Percentiles rank a stretch among this genome's conserved stretches.
Conservation (phyloP, 2,329 filamentous ascomycete genomes). For the Lachnellula subtilissima region DNA sequence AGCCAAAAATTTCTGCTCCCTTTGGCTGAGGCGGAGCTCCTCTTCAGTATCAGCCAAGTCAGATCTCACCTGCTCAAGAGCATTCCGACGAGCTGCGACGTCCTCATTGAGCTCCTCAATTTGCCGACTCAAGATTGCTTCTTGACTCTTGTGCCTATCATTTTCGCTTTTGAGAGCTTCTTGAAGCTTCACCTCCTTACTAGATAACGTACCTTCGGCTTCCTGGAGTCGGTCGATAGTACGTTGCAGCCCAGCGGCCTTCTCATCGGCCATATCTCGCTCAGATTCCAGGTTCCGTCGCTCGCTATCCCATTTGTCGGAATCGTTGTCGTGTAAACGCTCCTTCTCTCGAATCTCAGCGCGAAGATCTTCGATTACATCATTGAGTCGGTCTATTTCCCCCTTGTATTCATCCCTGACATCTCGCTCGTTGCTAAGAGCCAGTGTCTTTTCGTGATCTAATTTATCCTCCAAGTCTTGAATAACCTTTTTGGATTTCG, state of each 20-base stretch:
- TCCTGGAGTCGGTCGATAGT: constrained; percentile 67
- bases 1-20: constrained; percentile 56
- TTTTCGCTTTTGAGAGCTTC: constrained; percentile 66
- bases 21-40: constrained; percentile 63
- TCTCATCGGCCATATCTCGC: constrained; percentile 62
- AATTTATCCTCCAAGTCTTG: constrained; percentile 45
- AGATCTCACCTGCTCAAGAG: constrained; percentile 59
- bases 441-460: constrained; percentile 36
- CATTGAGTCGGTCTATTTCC: constrained; percentile 49
- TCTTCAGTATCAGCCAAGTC: constrained; percentile 64
- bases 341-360: constrained; percentile 64
- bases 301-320: constrained; percentile 67
- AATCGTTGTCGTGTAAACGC: constrained; percentile 64
- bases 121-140: constrained; percentile 65
- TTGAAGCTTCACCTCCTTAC: constrained; percentile 63
- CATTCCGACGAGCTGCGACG: constrained; percentile 60
- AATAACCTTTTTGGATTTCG: constrained; percentile 39
- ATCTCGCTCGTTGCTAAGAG: constrained; percentile 53
- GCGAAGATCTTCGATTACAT: constrained; percentile 47
- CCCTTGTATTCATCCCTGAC: constrained; percentile 49
- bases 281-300: constrained; percentile 61
- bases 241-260: constrained; percentile 61
- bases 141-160: constrained; percentile 67
- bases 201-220: constrained; percentile 60
- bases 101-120: constrained; percentile 70